These are phyloP conservation scores for Alternaria novae-zelandiae DNA, from an alignment of 2,329 filamentous ascomycete species.

Conservation along the genomic window DNA sequence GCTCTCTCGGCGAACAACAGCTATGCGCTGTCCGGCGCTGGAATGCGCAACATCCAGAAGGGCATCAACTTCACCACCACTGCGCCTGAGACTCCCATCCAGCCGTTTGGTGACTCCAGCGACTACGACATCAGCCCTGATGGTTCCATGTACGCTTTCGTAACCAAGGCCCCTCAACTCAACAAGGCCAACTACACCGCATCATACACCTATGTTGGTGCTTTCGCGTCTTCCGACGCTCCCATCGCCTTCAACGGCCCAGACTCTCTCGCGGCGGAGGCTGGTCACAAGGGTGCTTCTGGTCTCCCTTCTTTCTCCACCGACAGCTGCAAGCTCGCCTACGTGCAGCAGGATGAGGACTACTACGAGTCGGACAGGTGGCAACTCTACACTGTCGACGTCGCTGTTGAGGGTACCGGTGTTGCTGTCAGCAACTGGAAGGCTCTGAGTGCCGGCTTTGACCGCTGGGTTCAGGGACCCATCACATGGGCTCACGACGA, in stretches of 20 bases:
- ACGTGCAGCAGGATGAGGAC: conserved; percentile 72
- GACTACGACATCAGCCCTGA: conserved; percentile 76
- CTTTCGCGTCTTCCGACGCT: conserved; percentile 64
- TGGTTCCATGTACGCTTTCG: conserved; percentile 68
- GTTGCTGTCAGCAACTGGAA: conserved; percentile 41
- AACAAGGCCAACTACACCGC: conserved; percentile 80
- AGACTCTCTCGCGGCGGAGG: conserved; percentile 27
- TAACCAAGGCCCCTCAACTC: conserved; percentile 75
- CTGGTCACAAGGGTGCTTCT: conserved; percentile 68
- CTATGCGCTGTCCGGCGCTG: conserved; percentile 36
- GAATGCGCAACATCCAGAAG: conserved; percentile 64
- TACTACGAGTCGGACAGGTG: conserved; percentile 82
- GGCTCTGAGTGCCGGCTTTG: conserved; percentile 35
- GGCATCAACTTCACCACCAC: conserved; percentile 63
- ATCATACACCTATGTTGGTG: conserved; percentile 77
- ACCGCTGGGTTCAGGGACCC: conserved; percentile 37
- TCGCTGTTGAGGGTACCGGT: conserved; percentile 25
- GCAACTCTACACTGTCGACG: conserved; percentile 50
- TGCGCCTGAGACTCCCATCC: conserved; percentile 70
- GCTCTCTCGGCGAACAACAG: conserved; percentile 54
- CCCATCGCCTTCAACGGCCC: conserved; percentile 45
- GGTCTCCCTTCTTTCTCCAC: conserved; percentile 76
- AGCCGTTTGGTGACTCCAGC: conserved; percentile 76
- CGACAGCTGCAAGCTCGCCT: conserved; percentile 73
- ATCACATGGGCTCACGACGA: conserved; percentile 42